Evolutionary conservation across 306 rosid genomes (phyloP), one percentile per base, ranked within the genome.

Genomic region (Quercus parvula): DNA sequence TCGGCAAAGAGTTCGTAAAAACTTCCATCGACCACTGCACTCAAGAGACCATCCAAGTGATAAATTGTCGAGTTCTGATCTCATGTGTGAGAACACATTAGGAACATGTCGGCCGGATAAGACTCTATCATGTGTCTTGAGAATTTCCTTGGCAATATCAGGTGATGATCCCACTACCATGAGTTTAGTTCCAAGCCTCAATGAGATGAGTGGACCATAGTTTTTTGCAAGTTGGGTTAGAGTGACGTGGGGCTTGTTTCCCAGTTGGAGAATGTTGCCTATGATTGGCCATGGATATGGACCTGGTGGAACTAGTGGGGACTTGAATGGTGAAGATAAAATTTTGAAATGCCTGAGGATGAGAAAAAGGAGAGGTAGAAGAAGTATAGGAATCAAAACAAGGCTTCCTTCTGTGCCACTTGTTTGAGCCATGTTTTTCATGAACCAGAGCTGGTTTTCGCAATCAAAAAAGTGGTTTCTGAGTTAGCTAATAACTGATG

Each of bases 281-380:
- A 76, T 17, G 35, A 76, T 62, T 5, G 79, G 79, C 79, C 79
- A 76, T 62, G 71, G 38, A 24, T 13, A 6, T 46, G 79, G 79
- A 62, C 71, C 79, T 1, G 72, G 72, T 8, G 79, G 72, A 59
- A n/a, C 12, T 59, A n/a, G 22, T 19, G 28, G 11, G 28, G 66
- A 59, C 66, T 59, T 59, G 27, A n/a, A 6, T 24, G 46, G 46
- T 8, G 25, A 8, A 59, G 66, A 59, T 59, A 19, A 24, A 24
- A 59, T 59, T 59, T 59, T 59, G 66, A n/a, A 59, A 59, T 19
- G 27, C 22, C 28, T 59, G 66, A n/a, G 28, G 66, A 59, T 12
- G 54, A 49, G 17, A 24, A 59, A 59, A 19, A 19, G 10, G 25
- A 59, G 25, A 59, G 25, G 22, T 11, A 59, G 25, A 59, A n/a